phyloP scores from a whole-genome alignment of 2,329 filamentous ascomycete genomes.

The Trichoderma sp. region DNA sequence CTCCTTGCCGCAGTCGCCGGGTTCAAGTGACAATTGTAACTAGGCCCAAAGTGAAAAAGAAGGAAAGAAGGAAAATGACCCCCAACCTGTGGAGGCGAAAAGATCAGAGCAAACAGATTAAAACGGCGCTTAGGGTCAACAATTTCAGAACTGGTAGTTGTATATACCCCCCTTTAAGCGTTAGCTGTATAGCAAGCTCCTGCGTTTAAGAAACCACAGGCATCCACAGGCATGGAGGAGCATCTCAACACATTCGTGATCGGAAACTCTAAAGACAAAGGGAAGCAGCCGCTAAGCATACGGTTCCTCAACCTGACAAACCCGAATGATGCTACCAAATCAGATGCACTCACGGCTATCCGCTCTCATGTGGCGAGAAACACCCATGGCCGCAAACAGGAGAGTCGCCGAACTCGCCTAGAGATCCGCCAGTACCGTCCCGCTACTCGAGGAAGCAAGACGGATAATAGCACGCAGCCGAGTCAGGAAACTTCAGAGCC shows the following conservation, averaged over 20 bases:
- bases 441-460: neutral
- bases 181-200: neutral
- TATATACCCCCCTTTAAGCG: neutral
- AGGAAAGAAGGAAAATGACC: neutral
- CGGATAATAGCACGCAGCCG: neutral
- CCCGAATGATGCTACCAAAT: slow-evolving; percentile 17
- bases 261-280: neutral
- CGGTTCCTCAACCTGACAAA: slow-evolving; percentile 22
- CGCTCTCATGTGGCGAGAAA: slow-evolving; percentile 23
- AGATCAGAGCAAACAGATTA: neutral
- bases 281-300: neutral
- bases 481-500: neutral
- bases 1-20: neutral
- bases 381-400: slow-evolving; percentile 20
- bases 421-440: slow-evolving; percentile 24
- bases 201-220: neutral
- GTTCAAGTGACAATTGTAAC: neutral
- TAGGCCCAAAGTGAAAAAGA: neutral
- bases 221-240: neutral
- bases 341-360: slow-evolving; percentile 17
- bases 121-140: neutral
- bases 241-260: neutral
- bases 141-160: slow-evolving; percentile 8
- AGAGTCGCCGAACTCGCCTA: slow-evolving; percentile 9
- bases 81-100: neutral